These are phyloP conservation scores for Termitomyces heimii DNA, from an alignment of 768 basidiomycete genomes.

Conservation along the genomic window DNA sequence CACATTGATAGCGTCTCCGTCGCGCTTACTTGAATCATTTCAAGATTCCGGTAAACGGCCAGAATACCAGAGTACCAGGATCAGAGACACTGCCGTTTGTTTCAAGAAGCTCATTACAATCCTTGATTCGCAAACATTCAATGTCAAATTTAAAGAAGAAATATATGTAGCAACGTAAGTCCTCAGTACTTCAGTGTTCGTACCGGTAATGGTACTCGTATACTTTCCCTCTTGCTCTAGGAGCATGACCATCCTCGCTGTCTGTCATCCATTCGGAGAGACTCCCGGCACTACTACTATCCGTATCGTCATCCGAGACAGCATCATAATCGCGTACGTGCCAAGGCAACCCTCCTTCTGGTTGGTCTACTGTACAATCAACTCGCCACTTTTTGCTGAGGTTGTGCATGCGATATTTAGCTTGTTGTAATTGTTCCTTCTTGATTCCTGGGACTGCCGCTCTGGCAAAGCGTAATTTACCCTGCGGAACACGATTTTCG, in stretches of 20 bases:
- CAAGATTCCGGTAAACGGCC: no score
- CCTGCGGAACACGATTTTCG: not conserved
- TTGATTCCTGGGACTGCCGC: not conserved
- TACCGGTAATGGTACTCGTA: slow-evolving; percentile 1
- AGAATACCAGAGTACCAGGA: no score
- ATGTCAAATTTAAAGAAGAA: not conserved
- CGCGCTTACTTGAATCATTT: no score
- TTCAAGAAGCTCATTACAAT: not conserved
- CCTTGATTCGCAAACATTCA: not conserved
- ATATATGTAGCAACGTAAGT: no score
- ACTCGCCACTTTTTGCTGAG: not conserved
- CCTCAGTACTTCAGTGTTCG: not conserved
- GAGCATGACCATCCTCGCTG: not conserved
- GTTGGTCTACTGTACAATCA: not conserved
- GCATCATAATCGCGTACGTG: not conserved
- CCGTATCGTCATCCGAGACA: not conserved
- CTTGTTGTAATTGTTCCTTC: not conserved
- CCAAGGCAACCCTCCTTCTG: not conserved
- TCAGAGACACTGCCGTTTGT: not conserved
- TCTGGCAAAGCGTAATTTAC: not conserved
- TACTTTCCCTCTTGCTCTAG: not conserved
- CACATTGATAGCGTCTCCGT: no score
- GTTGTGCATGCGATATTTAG: not conserved
- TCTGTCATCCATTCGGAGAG: slow-evolving; percentile 1
- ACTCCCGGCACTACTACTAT: slow-evolving; percentile 3